A percentile compares a stretch with the other conserved stretches of the same genome.
Conservation (phyloP, 1,139 yeast genomes). For the Lodderomyces parapsilosis region DNA sequence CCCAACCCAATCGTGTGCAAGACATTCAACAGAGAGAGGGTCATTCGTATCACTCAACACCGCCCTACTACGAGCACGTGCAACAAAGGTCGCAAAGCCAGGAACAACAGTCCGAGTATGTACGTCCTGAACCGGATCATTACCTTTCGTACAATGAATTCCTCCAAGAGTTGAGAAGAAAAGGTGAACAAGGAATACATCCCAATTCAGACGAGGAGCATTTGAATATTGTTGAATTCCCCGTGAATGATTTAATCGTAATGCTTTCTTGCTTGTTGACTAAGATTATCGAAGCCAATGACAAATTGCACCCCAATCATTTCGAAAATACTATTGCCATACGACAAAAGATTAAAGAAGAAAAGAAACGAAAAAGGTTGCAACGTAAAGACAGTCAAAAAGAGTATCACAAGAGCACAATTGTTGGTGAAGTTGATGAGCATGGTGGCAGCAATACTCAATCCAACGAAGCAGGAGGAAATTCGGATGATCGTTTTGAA, state of each 20-base stretch:
- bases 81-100: constrained; percentile 3
- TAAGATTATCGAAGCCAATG: constrained; percentile 91
- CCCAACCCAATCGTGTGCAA: neutral
- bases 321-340: constrained; percentile 52
- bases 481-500: constrained; percentile 8
- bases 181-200: constrained; percentile 18
- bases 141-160: constrained; percentile 47
- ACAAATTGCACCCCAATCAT: constrained; percentile 73
- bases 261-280: constrained; percentile 86
- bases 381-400: constrained; percentile 19
- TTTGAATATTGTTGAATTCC: constrained; percentile 78
- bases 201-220: constrained; percentile 44
- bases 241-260: constrained; percentile 73
- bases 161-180: constrained; percentile 29
- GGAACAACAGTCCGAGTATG: constrained; percentile 9
- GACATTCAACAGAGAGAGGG: constrained; percentile 1
- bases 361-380: constrained; percentile 28
- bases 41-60: neutral
- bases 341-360: constrained; percentile 44
- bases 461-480: constrained; percentile 6
- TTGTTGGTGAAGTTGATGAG: constrained; percentile 14
- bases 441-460: constrained; percentile 15
- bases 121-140: constrained; percentile 38
- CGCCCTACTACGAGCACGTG: neutral
- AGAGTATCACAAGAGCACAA: constrained; percentile 10